Evolutionary conservation across 345 rosid species (phyloP).

Genomic region (Corymbia maculata): DNA sequence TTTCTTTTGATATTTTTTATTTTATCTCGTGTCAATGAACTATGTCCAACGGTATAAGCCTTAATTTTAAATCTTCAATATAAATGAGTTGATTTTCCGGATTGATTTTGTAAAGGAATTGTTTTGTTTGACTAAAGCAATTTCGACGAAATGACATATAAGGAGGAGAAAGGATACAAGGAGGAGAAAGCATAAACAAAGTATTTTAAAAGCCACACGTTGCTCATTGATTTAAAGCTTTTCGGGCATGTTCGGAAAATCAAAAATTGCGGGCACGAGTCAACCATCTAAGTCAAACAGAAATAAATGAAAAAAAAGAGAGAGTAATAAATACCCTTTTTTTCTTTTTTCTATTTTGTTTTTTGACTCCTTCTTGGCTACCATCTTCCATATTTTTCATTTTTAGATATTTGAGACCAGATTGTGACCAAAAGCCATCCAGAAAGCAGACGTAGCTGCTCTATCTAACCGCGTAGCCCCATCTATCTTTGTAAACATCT

Average conservation of each 20-base stretch:
- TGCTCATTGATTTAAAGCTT: too few relatives aligned
- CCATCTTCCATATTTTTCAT: not conserved
- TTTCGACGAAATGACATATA: not conserved
- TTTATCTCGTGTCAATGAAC: not conserved
- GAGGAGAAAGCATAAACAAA: not conserved
- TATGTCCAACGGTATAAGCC: fast-evolving
- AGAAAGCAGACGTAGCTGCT: too few relatives aligned
- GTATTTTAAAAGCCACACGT: too few relatives aligned
- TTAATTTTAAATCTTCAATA: not conserved
- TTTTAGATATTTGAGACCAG: not conserved
- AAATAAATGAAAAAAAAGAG: too few relatives aligned
- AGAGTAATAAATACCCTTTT: not conserved
- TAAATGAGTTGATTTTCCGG: not conserved
- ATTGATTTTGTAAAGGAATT: not conserved
- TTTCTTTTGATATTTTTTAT: not conserved
- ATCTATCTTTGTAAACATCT: too few relatives aligned
- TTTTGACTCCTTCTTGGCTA: not conserved
- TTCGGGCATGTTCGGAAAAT: too few relatives aligned
- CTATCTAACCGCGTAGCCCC: too few relatives aligned
- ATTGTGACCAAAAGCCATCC: too few relatives aligned
- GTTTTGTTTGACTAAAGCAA: not conserved
- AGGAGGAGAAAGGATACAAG: not conserved
- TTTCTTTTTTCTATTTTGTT: fast-evolving
- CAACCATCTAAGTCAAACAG: too few relatives aligned
- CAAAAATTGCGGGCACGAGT: too few relatives aligned